Evolutionary conservation across 208 protist species (phyloP).

Genomic region (Trypanosoma platydactyli): DNA sequence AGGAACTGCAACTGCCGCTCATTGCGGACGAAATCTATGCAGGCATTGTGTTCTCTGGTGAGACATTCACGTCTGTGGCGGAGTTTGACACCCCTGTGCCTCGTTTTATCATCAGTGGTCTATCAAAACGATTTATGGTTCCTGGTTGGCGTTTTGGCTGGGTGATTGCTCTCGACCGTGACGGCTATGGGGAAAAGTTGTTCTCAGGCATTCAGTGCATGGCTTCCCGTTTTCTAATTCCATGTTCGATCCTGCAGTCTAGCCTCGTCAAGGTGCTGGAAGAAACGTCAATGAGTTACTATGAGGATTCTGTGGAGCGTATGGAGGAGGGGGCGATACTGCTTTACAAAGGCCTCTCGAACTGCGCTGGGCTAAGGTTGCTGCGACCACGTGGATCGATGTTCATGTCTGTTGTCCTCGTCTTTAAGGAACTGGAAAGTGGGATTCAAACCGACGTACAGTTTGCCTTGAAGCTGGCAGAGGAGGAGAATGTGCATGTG

Average conservation of each 20-base stretch:
- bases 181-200: constrained; percentile 45
- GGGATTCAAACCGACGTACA: constrained; percentile 61
- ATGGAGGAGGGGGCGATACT: constrained; percentile 59
- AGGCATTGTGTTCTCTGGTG: constrained; percentile 85
- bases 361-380: constrained; percentile 43
- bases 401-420: constrained; percentile 90
- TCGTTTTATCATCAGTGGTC: constrained; percentile 80
- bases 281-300: constrained; percentile 58
- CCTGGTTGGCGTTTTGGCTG: constrained; percentile 94
- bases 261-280: constrained; percentile 76
- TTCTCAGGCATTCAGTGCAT: constrained; percentile 47
- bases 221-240: constrained; percentile 72
- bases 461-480: constrained; percentile 80
- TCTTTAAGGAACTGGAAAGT: constrained; percentile 62
- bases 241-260: constrained; percentile 87
- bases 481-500: constrained; percentile 89
- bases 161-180: constrained; percentile 76
- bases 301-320: constrained; percentile 26
- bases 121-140: constrained; percentile 92
- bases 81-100: constrained; percentile 83
- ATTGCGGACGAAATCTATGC: constrained; percentile 96
- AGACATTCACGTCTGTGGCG: constrained; percentile 76
- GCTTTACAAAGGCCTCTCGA: constrained; percentile 24
- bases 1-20: constrained; percentile 86
- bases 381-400: constrained; percentile 87